Evolutionary conservation across 108 stramenopile genomes (phyloP).

Genomic region (Bacterosira constricta): DNA sequence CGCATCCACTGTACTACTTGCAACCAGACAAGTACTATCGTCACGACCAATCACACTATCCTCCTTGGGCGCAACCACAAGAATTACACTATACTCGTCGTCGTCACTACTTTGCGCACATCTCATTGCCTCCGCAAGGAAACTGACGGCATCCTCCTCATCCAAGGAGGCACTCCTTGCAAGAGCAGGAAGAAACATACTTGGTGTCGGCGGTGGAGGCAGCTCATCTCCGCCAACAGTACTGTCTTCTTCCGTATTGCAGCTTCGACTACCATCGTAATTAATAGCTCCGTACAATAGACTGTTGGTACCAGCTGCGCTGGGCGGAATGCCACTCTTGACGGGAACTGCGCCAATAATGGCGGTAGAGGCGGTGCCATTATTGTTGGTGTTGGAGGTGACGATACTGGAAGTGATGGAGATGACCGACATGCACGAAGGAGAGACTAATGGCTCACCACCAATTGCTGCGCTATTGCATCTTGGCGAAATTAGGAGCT

Average conservation of each 20-base stretch:
- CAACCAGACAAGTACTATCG: too few species aligned
- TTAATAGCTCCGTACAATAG: constrained; percentile 32
- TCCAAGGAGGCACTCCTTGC: not conserved
- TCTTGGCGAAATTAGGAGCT: not conserved
- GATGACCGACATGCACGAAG: constrained; percentile 26
- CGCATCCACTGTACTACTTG: too few species aligned
- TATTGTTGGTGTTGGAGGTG: not conserved
- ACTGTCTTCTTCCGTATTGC: constrained; percentile 12
- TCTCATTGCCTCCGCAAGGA: constrained; percentile 41
- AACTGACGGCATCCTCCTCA: constrained; percentile 40
- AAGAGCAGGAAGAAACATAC: not conserved
- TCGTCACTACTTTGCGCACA: not conserved
- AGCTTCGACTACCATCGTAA: constrained; percentile 25
- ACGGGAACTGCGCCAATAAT: constrained; percentile 34
- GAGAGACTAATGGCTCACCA: too few species aligned
- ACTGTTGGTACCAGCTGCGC: not conserved
- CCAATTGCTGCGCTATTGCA: not conserved
- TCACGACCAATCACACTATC: too few species aligned
- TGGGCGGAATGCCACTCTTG: not conserved
- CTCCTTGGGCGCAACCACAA: constrained; percentile 7
- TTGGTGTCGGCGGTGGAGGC: constrained; percentile 25
- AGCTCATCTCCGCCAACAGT: constrained; percentile 9
- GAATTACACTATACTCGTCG: not conserved
- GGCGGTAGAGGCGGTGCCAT: too few species aligned
- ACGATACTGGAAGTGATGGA: constrained; percentile 39